Evolutionary conservation across 2,329 filamentous ascomycete species (phyloP).

Genomic region (Fusarium nodosum): DNA sequence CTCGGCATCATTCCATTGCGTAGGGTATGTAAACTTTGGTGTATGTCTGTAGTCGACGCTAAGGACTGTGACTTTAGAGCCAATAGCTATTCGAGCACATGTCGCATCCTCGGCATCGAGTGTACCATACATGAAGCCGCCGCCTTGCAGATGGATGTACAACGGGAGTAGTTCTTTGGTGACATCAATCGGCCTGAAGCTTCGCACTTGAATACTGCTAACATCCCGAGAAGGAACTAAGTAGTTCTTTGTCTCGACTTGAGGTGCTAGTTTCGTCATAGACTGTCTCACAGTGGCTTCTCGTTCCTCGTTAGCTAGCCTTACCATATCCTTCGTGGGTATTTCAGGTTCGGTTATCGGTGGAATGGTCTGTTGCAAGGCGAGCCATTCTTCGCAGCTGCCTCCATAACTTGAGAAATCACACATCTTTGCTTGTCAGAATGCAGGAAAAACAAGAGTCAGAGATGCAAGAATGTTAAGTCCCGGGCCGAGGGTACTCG

Average conservation of each 20-base stretch:
- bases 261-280: not conserved
- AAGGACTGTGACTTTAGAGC: not conserved
- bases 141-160: constrained; percentile 19
- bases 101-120: constrained; percentile 12
- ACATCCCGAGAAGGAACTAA: not conserved
- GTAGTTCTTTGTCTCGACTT: not conserved
- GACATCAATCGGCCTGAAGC: not conserved
- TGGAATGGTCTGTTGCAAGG: not conserved
- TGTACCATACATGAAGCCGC: constrained; percentile 22
- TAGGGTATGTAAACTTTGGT: not conserved
- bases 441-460: rapidly evolving
- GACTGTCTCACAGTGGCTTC: constrained; percentile 4
- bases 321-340: not conserved
- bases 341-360: not conserved
- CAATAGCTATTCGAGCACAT: constrained; percentile 9
- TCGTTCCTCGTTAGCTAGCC: not conserved
- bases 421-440: not conserved
- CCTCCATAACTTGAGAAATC: constrained; percentile 13
- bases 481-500: constrained; percentile 3
- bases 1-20: constrained; percentile 18
- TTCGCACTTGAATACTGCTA: not conserved
- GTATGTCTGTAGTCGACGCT: constrained; percentile 21
- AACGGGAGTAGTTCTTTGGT: not conserved
- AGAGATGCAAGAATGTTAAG: not conserved
- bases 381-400: constrained; percentile 6